Conservation (phyloP, 2,329 filamentous ascomycete species). For the Apiospora rasikravindrae region DNA sequence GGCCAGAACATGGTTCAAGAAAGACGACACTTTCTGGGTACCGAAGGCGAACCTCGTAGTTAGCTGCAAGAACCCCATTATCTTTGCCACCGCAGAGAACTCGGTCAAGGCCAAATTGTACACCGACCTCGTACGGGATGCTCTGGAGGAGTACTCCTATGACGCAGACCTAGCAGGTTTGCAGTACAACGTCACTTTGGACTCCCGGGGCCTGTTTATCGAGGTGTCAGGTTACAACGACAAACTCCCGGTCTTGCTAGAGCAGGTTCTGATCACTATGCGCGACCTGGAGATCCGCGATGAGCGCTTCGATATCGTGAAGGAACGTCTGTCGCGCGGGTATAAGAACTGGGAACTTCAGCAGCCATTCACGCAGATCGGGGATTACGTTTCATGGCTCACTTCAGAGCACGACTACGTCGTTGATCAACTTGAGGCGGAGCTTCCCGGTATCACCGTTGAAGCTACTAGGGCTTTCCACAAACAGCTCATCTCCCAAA, state of each 20-base stretch:
- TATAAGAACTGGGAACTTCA: conserved; percentile 88
- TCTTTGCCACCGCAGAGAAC: conserved; percentile 79
- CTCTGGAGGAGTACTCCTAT: conserved; percentile 90
- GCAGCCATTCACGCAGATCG: conserved; percentile 88
- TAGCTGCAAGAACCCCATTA: conserved; percentile 78
- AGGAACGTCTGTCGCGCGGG: conserved; percentile 77
- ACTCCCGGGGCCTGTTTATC: conserved; percentile 75
- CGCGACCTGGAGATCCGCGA: conserved; percentile 81
- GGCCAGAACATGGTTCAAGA: conserved; percentile 93
- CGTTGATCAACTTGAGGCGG: conserved; percentile 78
- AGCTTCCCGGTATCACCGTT: conserved; percentile 75
- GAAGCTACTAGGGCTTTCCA: conserved; percentile 79
- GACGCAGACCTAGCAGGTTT: conserved; percentile 93
- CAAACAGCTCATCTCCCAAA: conserved; percentile 79
- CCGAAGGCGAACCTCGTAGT: conserved; percentile 89
- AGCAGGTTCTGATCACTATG: conserved; percentile 86
- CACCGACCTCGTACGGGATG: conserved; percentile 85
- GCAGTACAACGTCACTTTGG: conserved; percentile 77
- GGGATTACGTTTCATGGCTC: conserved; percentile 81
- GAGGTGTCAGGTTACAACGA: conserved; percentile 93
- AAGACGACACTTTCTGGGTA: conserved; percentile 98
- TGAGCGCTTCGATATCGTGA: conserved; percentile 91
- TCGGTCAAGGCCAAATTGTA: conserved; percentile 93
- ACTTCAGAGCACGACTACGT: conserved; percentile 78
- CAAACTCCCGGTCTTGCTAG: conserved; percentile 87